Evolutionary conservation across 1,139 yeast genomes (phyloP).

Genomic region (Debaryomyces robertsiae): DNA sequence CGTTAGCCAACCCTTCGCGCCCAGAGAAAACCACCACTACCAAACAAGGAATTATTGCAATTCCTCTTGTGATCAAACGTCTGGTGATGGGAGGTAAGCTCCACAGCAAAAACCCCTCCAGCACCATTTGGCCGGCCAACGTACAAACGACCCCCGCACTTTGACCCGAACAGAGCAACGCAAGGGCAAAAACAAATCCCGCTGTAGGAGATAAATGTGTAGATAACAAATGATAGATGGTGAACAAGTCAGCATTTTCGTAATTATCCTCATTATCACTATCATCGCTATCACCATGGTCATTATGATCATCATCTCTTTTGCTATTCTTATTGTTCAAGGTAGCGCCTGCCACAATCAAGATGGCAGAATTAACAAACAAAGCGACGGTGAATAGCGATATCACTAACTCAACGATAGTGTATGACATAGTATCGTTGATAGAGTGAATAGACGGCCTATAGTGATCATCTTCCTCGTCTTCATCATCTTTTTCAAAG

Average conservation of each 20-base stretch:
- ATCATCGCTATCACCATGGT: conserved; percentile 42
- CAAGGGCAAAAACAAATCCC: conserved; percentile 88
- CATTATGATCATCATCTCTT: conserved; percentile 23
- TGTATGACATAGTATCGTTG: conserved; percentile 64
- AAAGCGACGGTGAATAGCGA: conserved; percentile 76
- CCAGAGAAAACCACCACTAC: conserved; percentile 78
- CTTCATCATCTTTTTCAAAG: conserved; percentile 10
- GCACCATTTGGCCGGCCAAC: conserved; percentile 93
- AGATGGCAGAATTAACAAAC: conserved; percentile 77
- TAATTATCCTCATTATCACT: conserved; percentile 51
- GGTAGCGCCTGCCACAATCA: conserved; percentile 77
- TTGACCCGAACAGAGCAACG: conserved; percentile 92
- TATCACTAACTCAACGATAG: conserved; percentile 63
- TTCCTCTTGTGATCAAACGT: conserved; percentile 75
- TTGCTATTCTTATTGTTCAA: conserved; percentile 33
- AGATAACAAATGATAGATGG: conserved; percentile 76
- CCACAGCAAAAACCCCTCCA: conserved; percentile 91
- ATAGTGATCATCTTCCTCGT: conserved; percentile 41
- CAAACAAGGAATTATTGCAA: conserved; percentile 89
- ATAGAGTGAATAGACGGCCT: conserved; percentile 71
- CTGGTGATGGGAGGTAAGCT: conserved; percentile 84
- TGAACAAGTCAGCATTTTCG: conserved; percentile 74
- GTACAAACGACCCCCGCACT: conserved; percentile 99
- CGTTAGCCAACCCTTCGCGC: conserved; percentile 78
- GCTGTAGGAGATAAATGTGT: conserved; percentile 85